Evolutionary conservation across 2,329 filamentous ascomycete genomes (phyloP), one percentile per base, ranked within the genome.

Genomic region (Knoxdaviesia capensis): DNA sequence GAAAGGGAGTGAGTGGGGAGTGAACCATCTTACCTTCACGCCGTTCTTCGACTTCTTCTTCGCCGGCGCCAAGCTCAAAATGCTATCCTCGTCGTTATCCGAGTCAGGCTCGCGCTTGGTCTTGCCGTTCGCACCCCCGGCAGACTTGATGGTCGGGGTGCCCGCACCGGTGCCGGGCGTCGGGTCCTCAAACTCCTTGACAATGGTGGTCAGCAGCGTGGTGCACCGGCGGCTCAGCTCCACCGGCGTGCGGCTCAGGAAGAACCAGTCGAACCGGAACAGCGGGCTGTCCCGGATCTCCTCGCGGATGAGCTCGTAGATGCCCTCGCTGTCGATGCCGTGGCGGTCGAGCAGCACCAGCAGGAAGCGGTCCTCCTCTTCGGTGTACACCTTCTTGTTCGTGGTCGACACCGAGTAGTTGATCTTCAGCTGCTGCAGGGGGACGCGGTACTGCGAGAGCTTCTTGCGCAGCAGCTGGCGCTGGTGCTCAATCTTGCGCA

Each of bases 251-350:
- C 90, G 76, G 57, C 84, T 93, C 36, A 98, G 70, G 68, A 98
- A 94, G 65, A 98, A 98, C 92, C 92, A 98, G 57, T 98, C 90
- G 53, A 98, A 98, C 35, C 90, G 77, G 71, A 98, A 98, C 4
- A 98, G 66, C 7, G 90, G 87, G 44, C 80, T 88, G 49, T 94
- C 86, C 33, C 87, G 80, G 49, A 98, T 94, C 56, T 96, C 90
- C 49, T 96, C 88, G n/a, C 90, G 80, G 54, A 98, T 94, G 57
- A 77, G 79, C 52, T 98, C 90, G 57, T 90, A 92, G 47, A 98
- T 71, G 33, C 75, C 75, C 52, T 96, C 88, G 1, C 81, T 80
- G 55, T 98, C 92, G 34, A 98, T 77, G 6, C 92, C 90, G 51
- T 86, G 81, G 58, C 80, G 83, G 61, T 98, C 86, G 5, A 98